A percentile compares a stretch with the other conserved stretches of the same genome.
Evolutionary conservation across 768 basidiomycete species (phyloP).

Genomic region (Naematelia aurantialba): DNA sequence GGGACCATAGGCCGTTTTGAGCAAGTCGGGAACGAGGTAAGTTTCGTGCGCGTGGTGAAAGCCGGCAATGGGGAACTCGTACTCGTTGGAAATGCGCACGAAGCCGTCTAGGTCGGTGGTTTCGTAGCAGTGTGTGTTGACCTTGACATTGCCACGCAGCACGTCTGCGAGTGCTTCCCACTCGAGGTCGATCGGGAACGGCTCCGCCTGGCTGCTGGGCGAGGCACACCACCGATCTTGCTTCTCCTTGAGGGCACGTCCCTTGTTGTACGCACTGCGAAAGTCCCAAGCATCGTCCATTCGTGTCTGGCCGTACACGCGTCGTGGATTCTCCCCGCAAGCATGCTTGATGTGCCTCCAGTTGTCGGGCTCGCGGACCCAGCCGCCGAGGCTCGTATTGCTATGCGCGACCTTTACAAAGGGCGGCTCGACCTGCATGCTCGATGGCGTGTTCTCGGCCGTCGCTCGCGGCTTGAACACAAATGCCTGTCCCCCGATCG

Average conservation of each 20-base stretch:
- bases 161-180: slow-evolving; percentile 18
- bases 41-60: slow-evolving; percentile 76
- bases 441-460: slow-evolving; percentile 60
- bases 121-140: slow-evolving; percentile 62
- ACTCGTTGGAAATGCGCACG: slow-evolving; percentile 69
- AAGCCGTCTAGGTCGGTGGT: slow-evolving; percentile 56
- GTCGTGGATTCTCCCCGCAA: slow-evolving; percentile 50
- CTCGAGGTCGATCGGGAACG: slow-evolving; percentile 61
- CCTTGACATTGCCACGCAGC: slow-evolving; percentile 64
- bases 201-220: slow-evolving; percentile 18
- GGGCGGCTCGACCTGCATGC: slow-evolving; percentile 70
- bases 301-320: slow-evolving; percentile 52
- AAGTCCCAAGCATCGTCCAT: slow-evolving; percentile 74
- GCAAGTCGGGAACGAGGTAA: slow-evolving; percentile 65
- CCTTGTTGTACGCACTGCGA: slow-evolving; percentile 66
- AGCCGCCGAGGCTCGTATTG: slow-evolving; percentile 22
- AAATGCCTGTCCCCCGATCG: slow-evolving; percentile 68
- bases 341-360: slow-evolving; percentile 83
- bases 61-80: slow-evolving; percentile 61
- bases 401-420: slow-evolving; percentile 51
- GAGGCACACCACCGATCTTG: slow-evolving; percentile 57
- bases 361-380: slow-evolving; percentile 53
- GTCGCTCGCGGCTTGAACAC: slow-evolving; percentile 69
- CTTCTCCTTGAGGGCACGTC: slow-evolving; percentile 71
- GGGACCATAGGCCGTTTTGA: slow-evolving; percentile 67